phyloP scores from a whole-genome alignment of 2,329 filamentous ascomycete genomes.

The Colletotrichum gloeosporioides region DNA sequence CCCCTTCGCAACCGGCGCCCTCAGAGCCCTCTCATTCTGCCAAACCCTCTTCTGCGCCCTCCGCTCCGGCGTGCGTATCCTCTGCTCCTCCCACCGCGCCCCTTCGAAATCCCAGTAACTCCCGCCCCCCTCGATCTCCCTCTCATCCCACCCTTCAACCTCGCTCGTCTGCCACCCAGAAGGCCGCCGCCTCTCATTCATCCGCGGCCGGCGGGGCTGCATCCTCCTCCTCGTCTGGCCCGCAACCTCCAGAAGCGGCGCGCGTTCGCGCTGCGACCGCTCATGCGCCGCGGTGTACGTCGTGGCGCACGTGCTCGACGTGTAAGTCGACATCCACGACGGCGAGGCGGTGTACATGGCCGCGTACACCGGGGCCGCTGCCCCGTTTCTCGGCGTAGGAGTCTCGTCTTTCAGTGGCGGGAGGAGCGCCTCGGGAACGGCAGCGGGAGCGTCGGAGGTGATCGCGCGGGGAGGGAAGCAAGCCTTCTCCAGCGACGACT shows the following conservation, averaged over 20 bases:
- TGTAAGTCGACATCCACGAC: conserved; percentile 15
- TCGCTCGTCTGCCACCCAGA: background rate
- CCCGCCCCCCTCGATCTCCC: background rate
- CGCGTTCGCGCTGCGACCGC: background rate
- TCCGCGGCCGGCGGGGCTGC: background rate
- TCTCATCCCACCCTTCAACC: background rate
- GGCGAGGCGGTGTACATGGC: conserved; percentile 2
- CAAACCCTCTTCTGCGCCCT: background rate
- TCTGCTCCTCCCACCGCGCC: conserved; percentile 13
- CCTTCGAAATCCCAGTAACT: conserved; percentile 8
- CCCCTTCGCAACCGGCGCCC: background rate
- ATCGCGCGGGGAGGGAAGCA: background rate
- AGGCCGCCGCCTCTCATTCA: background rate
- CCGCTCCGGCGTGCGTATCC: background rate
- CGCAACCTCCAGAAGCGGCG: background rate
- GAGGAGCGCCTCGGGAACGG: background rate
- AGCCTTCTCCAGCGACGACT: background rate
- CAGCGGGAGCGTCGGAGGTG: background rate
- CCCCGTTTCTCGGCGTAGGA: background rate
- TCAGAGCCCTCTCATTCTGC: background rate
- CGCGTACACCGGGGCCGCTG: background rate
- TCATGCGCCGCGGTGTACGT: background rate
- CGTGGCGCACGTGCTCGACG: conserved; percentile 6
- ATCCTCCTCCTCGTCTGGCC: background rate
- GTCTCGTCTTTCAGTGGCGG: background rate